Conservation (phyloP, 2,329 filamentous ascomycete genomes). For the Hirsutella thompsonii region DNA sequence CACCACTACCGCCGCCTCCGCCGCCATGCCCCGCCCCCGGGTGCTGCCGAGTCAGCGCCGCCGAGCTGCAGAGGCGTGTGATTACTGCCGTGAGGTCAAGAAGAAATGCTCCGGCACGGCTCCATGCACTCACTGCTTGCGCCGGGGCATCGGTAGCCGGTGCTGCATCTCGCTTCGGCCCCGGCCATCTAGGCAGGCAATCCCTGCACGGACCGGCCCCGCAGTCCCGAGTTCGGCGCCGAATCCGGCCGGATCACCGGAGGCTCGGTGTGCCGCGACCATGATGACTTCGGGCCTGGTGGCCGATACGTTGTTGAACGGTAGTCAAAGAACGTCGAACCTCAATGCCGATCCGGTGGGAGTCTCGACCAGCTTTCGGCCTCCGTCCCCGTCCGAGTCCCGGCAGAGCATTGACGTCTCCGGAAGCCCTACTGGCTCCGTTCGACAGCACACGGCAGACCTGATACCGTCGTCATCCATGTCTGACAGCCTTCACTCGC, state of each 20-base stretch:
- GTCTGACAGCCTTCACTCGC: conserved; percentile 11
- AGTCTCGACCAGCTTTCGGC: conserved; percentile 8
- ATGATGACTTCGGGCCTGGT: background rate
- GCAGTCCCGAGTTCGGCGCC: background rate
- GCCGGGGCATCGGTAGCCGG: conserved; percentile 24
- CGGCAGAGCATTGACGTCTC: conserved; percentile 10
- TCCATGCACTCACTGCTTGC: conserved; percentile 33
- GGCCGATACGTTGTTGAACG: too few species aligned
- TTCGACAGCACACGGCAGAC: background rate
- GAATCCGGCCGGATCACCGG: background rate
- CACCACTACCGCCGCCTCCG: too few species aligned
- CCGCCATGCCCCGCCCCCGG: conserved; percentile 36
- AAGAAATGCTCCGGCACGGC: conserved; percentile 35
- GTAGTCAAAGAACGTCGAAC: too few species aligned
- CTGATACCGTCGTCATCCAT: conserved; percentile 1
- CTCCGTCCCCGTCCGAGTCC: conserved; percentile 17
- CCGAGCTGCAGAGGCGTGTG: conserved; percentile 34
- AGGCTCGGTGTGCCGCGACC: background rate
- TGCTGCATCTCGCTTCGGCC: conserved; percentile 22
- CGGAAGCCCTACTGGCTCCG: conserved; percentile 1
- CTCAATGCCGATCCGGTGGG: background rate
- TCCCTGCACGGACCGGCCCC: background rate
- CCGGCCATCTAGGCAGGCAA: conserved; percentile 9
- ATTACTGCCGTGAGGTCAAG: conserved; percentile 33
- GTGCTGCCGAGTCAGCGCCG: conserved; percentile 34